phyloP scores from a whole-genome alignment of 2,329 filamentous ascomycete genomes.

The Beauveria bassiana region DNA sequence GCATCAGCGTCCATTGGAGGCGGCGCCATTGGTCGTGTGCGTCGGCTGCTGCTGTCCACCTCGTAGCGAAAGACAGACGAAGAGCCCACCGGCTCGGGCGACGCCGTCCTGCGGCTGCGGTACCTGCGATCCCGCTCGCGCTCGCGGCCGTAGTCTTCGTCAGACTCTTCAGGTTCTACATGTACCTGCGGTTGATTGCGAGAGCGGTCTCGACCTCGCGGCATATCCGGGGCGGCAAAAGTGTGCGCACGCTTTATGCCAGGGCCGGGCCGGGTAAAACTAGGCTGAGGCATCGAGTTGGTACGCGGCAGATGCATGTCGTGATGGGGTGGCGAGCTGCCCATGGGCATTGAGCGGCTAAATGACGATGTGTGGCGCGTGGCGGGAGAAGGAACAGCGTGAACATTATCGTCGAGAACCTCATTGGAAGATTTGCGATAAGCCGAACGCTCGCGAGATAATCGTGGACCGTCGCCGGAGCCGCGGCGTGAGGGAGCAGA shows the following conservation, averaged over 20 bases:
- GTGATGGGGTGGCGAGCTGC: constrained; percentile 27
- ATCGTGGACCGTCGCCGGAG: constrained; percentile 21
- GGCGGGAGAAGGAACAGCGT: constrained; percentile 23
- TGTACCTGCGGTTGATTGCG: constrained; percentile 31
- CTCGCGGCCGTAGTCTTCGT: constrained; percentile 24
- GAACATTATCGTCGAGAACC: constrained; percentile 23
- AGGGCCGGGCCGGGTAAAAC: constrained; percentile 22
- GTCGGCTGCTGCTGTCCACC: constrained; percentile 19
- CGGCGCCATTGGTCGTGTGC: constrained; percentile 22
- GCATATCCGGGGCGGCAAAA: constrained; percentile 20
- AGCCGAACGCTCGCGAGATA: constrained; percentile 20
- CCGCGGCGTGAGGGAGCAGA: constrained; percentile 26
- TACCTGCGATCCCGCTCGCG: constrained; percentile 25
- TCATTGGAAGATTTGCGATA: constrained; percentile 26
- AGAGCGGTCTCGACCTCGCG: constrained; percentile 31
- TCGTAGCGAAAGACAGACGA: constrained; percentile 22
- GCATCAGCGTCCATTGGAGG: not conserved
- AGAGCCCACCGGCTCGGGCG: constrained; percentile 21
- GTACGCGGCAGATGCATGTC: constrained; percentile 24
- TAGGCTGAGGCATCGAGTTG: constrained; percentile 28
- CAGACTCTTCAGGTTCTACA: constrained; percentile 26
- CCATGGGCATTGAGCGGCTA: constrained; percentile 18
- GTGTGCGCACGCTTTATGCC: constrained; percentile 26
- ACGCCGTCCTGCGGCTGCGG: constrained; percentile 27
- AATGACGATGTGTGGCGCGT: constrained; percentile 21